A percentile compares a stretch with the other conserved stretches of the same genome.
phyloP scores from a whole-genome alignment of 345 rosid genomes.

The Excoecaria agallocha region DNA sequence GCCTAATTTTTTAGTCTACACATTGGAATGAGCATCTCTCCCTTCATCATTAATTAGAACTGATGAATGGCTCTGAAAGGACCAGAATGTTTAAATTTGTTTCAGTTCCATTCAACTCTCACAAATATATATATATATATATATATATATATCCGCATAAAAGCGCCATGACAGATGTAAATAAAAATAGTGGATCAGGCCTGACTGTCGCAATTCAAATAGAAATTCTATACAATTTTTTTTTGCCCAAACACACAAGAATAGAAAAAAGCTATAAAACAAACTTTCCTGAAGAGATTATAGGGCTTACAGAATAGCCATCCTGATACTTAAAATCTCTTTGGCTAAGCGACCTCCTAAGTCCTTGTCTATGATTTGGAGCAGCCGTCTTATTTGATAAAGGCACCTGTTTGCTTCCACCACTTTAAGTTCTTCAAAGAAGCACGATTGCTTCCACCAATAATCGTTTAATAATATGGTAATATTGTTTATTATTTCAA shows the following conservation, averaged over 20 bases:
- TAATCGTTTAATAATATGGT: too few relatives aligned
- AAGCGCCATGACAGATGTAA: background rate
- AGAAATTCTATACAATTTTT: background rate
- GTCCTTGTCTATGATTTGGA: constrained; percentile 48
- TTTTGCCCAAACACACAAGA: constrained; percentile 4
- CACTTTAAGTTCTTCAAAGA: constrained; percentile 33
- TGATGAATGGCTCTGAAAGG: constrained; percentile 92
- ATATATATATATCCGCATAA: too few relatives aligned
- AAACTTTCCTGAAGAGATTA: constrained; percentile 15
- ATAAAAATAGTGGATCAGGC: background rate
- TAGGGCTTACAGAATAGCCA: constrained; percentile 75
- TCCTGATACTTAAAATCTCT: constrained; percentile 66
- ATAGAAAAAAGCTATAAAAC: constrained; percentile 1
- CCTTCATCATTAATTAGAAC: constrained; percentile 85
- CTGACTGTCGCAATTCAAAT: background rate
- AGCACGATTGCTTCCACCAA: constrained; percentile 50
- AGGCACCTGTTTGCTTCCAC: constrained; percentile 38
- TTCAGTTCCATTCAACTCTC: background rate
- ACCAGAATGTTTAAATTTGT: too few relatives aligned
- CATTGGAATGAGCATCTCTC: constrained; percentile 41
- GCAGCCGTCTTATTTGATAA: constrained; percentile 36
- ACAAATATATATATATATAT: too few relatives aligned
- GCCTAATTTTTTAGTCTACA: too few relatives aligned
- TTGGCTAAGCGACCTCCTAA: constrained; percentile 72
- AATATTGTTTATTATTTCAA: too few relatives aligned